phyloP scores from a whole-genome alignment of 106 monocot genomes.

The Dioscorea alata region DNA sequence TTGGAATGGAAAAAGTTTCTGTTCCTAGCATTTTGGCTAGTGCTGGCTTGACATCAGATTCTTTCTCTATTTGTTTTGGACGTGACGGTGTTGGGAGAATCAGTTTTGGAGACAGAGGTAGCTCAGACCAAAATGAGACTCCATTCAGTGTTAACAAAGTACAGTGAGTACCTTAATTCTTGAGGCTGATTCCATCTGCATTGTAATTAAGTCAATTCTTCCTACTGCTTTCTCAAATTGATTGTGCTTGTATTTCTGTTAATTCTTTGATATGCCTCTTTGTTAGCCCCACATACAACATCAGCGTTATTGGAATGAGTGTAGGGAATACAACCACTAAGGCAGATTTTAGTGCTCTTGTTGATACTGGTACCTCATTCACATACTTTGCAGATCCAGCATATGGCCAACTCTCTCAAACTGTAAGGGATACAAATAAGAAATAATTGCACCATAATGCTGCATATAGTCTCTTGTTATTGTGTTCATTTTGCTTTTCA shows the following conservation, averaged over 20 bases:
- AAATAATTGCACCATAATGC: not conserved
- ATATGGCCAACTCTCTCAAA: constrained; percentile 47
- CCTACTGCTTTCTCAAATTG: not conserved
- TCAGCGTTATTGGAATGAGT: constrained; percentile 52
- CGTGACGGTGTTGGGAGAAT: constrained; percentile 71
- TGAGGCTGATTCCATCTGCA: too few relatives aligned
- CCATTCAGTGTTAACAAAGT: constrained; percentile 33
- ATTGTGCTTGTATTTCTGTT: not conserved
- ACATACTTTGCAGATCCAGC: constrained; percentile 75
- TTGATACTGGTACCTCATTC: constrained; percentile 95
- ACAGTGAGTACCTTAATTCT: constrained; percentile 35
- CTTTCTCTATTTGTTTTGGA: constrained; percentile 97
- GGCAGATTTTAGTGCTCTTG: constrained; percentile 45
- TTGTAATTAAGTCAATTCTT: not conserved
- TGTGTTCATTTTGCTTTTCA: constrained; percentile 14
- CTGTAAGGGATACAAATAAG: constrained; percentile 34
- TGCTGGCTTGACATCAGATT: constrained; percentile 63
- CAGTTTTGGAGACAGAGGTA: constrained; percentile 86
- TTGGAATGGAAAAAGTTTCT: constrained; percentile 74
- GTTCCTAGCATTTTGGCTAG: constrained; percentile 85
- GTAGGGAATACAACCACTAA: constrained; percentile 37
- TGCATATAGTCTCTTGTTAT: constrained; percentile 1
- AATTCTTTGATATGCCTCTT: constrained; percentile 1
- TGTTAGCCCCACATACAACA: constrained; percentile 57
- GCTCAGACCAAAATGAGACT: constrained; percentile 86